Evolutionary conservation across 129 eudicot genomes (phyloP).

Genomic region (Silybum marianum): DNA sequence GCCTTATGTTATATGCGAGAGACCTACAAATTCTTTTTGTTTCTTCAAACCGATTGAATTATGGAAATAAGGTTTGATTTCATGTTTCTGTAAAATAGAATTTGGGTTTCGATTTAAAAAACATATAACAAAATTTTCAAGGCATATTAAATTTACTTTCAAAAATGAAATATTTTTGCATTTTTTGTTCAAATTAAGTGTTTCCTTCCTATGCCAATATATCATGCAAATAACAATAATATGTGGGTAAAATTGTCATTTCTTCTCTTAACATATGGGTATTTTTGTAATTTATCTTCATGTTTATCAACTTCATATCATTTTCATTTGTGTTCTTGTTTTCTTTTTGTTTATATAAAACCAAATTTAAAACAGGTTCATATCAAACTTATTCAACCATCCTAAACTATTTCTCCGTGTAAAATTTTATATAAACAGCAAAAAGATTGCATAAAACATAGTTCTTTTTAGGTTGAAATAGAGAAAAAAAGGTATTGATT

Average conservation of each 20-base stretch:
- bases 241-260: not conserved
- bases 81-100: slow-evolving; percentile 20
- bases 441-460: too few relatives aligned
- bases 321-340: too few relatives aligned
- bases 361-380: too few relatives aligned
- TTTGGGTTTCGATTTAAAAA: slow-evolving; percentile 1
- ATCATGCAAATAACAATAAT: not conserved
- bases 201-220: not conserved
- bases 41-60: slow-evolving; percentile 30
- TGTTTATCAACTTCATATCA: too few relatives aligned
- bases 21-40: slow-evolving; percentile 1
- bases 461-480: too few relatives aligned
- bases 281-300: too few relatives aligned
- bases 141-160: not conserved
- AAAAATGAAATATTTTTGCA: not conserved
- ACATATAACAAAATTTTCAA: not conserved
- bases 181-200: not conserved
- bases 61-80: slow-evolving; percentile 15
- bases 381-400: too few relatives aligned
- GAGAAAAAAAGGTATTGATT: too few relatives aligned
- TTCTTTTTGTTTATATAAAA: too few relatives aligned
- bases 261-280: not conserved
- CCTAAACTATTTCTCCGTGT: too few relatives aligned
- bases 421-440: too few relatives aligned
- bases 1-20: slow-evolving; percentile 25